A percentile compares a stretch with the other conserved stretches of the same genome.
phyloP scores from a whole-genome alignment of 2,329 filamentous ascomycete species.

The Colletotrichum higginsianum region DNA sequence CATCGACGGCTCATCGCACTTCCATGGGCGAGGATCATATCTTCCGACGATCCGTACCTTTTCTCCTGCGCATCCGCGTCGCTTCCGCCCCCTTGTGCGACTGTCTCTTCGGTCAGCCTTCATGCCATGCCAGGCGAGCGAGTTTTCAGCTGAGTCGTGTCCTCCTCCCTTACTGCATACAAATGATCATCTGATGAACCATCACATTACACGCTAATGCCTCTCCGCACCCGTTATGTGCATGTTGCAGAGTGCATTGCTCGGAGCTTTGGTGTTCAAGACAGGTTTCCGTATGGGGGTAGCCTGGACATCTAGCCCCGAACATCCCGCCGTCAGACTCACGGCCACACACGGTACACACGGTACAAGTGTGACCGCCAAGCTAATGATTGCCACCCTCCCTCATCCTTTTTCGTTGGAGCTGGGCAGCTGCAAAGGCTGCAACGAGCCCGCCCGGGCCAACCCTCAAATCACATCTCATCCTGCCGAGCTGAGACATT shows the following conservation, averaged over 20 bases:
- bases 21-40: too few relatives aligned
- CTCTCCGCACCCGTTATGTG: slow-evolving; percentile 30
- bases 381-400: background rate
- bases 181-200: slow-evolving; percentile 39
- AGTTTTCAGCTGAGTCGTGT: slow-evolving; percentile 6
- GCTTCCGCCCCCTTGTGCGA: slow-evolving; percentile 8
- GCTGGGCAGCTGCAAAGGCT: slow-evolving; percentile 16
- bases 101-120: slow-evolving; percentile 5
- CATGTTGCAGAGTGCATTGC: slow-evolving; percentile 13
- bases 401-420: background rate
- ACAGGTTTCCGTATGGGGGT: background rate
- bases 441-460: background rate
- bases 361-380: background rate
- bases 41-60: slow-evolving; percentile 28
- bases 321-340: slow-evolving; percentile 5
- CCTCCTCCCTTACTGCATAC: slow-evolving; percentile 15
- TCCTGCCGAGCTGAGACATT: slow-evolving; percentile 28
- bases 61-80: slow-evolving; percentile 21
- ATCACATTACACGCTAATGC: slow-evolving; percentile 20
- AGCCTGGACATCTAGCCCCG: slow-evolving; percentile 3
- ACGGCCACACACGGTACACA: background rate
- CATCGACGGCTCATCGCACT: background rate
- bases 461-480: slow-evolving; percentile 6
- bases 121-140: slow-evolving; percentile 7
- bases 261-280: background rate